Evolutionary conservation across 345 rosid genomes (phyloP).

Genomic region (Murraya koenigii): DNA sequence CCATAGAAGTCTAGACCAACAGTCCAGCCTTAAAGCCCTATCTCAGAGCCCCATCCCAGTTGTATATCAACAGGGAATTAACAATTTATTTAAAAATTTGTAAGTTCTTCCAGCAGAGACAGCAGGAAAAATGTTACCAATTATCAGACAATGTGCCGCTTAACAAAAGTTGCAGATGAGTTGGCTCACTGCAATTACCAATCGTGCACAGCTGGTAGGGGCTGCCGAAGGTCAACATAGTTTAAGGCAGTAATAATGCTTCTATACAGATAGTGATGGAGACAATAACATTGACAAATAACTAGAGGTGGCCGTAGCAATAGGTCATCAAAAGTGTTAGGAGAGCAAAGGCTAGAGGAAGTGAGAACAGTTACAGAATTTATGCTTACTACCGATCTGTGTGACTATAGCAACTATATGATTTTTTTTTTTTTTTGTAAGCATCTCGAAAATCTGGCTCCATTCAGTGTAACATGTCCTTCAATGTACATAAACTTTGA

Average conservation of each 20-base stretch:
- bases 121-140: not conserved
- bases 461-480: too few relatives aligned
- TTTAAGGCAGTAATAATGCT: not conserved
- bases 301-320: not conserved
- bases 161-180: not conserved
- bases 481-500: not conserved
- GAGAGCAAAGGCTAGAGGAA: not conserved
- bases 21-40: too few relatives aligned
- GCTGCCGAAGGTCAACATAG: not conserved
- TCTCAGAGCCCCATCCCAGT: too few relatives aligned
- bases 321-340: not conserved
- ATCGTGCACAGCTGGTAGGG: not conserved
- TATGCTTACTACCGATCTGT: not conserved
- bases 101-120: not conserved
- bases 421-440: too few relatives aligned
- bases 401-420: not conserved
- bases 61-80: not conserved
- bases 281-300: not conserved
- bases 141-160: not conserved
- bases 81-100: not conserved
- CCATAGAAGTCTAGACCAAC: too few relatives aligned
- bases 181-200: not conserved
- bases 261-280: not conserved
- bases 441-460: too few relatives aligned
- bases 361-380: not conserved